phyloP scores from a whole-genome alignment of 1,284 basidiomycete species.

The Irpex sp. region DNA sequence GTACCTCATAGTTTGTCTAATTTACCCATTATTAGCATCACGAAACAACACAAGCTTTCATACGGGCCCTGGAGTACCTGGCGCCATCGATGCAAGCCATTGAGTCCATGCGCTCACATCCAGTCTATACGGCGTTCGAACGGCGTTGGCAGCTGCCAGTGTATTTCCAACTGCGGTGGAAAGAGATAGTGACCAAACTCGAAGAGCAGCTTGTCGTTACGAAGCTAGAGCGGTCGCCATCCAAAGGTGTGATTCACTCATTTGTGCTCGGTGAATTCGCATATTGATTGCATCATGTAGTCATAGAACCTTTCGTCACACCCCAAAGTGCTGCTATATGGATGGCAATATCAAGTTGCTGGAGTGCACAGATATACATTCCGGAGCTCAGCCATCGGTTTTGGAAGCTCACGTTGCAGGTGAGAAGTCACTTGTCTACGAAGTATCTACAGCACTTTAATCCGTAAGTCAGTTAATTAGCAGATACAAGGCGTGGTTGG shows the following conservation, averaged over 20 bases:
- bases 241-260: conserved; percentile 32
- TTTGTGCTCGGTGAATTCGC: not conserved
- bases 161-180: conserved; percentile 98
- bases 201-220: conserved; percentile 62
- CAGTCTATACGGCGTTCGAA: conserved; percentile 71
- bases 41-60: conserved; percentile 78
- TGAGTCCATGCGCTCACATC: conserved; percentile 67
- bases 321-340: conserved; percentile 69
- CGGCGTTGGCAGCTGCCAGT: conserved; percentile 93
- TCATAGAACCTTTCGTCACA: conserved; percentile 42
- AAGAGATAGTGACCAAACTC: conserved; percentile 79
- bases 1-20: not conserved
- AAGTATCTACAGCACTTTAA: not conserved
- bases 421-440: conserved; percentile 23
- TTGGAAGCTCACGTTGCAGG: conserved; percentile 88
- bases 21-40: conserved; percentile 61
- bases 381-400: conserved; percentile 79
- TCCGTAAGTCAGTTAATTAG: conserved; percentile 56
- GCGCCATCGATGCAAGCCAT: conserved; percentile 76
- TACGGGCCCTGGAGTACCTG: conserved; percentile 80
- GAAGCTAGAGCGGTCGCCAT: conserved; percentile 37
- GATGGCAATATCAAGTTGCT: conserved; percentile 73
- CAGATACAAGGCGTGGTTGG: conserved; percentile 76
- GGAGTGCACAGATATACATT: conserved; percentile 83
- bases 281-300: conserved; percentile 8